These are phyloP conservation scores for Fragilariopsis cylindrus DNA, from an alignment of 108 stramenopile species.

Conservation along the genomic window DNA sequence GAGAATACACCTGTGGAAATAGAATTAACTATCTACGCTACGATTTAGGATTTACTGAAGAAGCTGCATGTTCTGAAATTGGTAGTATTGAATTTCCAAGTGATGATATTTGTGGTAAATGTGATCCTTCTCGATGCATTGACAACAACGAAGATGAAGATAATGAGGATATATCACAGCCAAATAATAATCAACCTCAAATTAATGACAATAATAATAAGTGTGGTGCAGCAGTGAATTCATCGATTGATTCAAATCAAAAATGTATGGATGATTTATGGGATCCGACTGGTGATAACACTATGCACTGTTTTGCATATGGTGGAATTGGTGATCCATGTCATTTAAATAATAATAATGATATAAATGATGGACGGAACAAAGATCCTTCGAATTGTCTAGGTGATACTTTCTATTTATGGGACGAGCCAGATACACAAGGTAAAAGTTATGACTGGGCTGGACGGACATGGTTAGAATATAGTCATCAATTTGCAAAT, in stretches of 20 bases:
- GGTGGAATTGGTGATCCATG: constrained; percentile 25
- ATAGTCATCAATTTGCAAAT: constrained; percentile 7
- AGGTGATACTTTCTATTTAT: constrained; percentile 31
- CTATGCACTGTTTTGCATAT: constrained; percentile 27
- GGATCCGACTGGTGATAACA: constrained; percentile 13
- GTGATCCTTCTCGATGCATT: background rate
- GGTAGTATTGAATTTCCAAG: constrained; percentile 39
- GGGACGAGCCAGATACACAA: constrained; percentile 23
- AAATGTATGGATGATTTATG: constrained; percentile 18
- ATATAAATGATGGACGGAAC: constrained; percentile 22
- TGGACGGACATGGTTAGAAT: constrained; percentile 26
- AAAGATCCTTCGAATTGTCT: constrained; percentile 27
- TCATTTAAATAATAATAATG: constrained; percentile 18
- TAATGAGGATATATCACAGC: no score
- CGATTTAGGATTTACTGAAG: constrained; percentile 33
- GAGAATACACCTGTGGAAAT: constrained; percentile 48
- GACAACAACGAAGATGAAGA: no score
- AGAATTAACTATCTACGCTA: constrained; percentile 59
- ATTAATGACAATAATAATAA: background rate
- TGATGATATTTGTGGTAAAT: background rate
- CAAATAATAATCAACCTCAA: background rate
- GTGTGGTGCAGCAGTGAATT: constrained; percentile 22
- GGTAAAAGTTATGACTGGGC: constrained; percentile 18
- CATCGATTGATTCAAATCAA: background rate
- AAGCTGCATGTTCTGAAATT: constrained; percentile 52